A percentile compares a stretch with the other conserved stretches of the same genome.
These are phyloP conservation scores for Blastobotrys malaysiensis DNA, from an alignment of 1,139 yeast species.

Conservation along the genomic window DNA sequence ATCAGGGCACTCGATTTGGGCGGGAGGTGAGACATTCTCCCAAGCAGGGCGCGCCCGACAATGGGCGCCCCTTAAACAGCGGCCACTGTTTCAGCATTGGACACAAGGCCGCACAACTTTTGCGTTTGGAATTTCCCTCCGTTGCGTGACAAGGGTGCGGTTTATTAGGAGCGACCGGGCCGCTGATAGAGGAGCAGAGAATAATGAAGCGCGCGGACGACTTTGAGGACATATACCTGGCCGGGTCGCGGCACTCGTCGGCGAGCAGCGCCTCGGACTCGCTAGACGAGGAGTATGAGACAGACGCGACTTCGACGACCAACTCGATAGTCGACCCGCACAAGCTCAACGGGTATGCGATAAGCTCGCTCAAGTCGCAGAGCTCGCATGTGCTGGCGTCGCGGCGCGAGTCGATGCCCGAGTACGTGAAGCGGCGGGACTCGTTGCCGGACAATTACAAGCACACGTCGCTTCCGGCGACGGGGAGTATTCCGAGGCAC, in stretches of 20 bases:
- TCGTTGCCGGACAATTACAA: not conserved
- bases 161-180: too few species aligned
- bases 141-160: not conserved
- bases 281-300: conserved; percentile 11
- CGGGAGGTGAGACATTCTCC: not conserved
- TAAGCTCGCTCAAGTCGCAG: conserved; percentile 19
- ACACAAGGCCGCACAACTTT: not conserved
- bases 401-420: not conserved
- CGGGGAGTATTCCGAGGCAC: not conserved
- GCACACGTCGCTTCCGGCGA: not conserved
- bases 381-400: not conserved
- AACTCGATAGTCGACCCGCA: conserved; percentile 12
- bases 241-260: not conserved
- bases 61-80: not conserved
- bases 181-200: too few species aligned
- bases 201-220: too few species aligned
- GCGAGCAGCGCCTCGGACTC: conserved; percentile 4
- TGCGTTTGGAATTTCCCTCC: not conserved
- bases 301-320: conserved; percentile 9
- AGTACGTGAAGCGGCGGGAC: not conserved
- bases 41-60: not conserved
- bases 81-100: not conserved
- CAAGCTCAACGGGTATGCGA: conserved; percentile 23
- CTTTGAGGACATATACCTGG: conserved; percentile 27
- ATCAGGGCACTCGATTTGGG: not conserved